Base-by-base conservation (phyloP, 2,329 filamentous ascomycete species). In the Oidium heveae region DNA sequence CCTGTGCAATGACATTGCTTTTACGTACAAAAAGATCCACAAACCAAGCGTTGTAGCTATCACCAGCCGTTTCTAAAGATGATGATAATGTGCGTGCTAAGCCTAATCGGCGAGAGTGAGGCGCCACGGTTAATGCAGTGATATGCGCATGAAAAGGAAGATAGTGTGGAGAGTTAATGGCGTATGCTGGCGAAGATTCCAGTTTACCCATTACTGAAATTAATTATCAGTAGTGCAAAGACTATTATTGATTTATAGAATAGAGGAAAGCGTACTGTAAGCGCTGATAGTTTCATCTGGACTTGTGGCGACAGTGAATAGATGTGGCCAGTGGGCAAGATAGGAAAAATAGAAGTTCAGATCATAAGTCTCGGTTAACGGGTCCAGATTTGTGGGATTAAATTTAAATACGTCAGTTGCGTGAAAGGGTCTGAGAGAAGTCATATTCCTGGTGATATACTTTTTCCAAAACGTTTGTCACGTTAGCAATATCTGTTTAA, bases 101-200 rank as follows among this genome's bases (percentile, higher is more conserved):
- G 16, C 91, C 89, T 16, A 91, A 75, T 46, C 91, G 78, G 32
- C 91, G 81, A 52, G 86, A 86, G 55, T 82, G 79, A 0, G 91
- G 91, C 0, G 89, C 82, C 20, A 98, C 86, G 0, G 91, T 96
- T 53, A 98, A 74, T 37, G 89, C 91, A 4, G 91, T 98, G 65
- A 98, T 94, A 69, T 98, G 91, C 20, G 87, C 89, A 70, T 98
- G 91, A 86, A 87, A 96, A n/a, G 89, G 89, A n/a, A 94, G 82
- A 70, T 93, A 94, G 70, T 95, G 87, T 63, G 82, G 75, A 52
- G 86, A 91, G 63, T 79, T 79, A 57, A 78, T 74, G 66, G 84
- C 77, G 54, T 80, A 79, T 47, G 84, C 73, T 16, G 84, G 82
- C 55, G 86, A 93, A 59, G 86, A 81, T 71, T 96, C 89, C 57